phyloP scores from a whole-genome alignment of 2,329 filamentous ascomycete genomes.

The Coniella lustricola region DNA sequence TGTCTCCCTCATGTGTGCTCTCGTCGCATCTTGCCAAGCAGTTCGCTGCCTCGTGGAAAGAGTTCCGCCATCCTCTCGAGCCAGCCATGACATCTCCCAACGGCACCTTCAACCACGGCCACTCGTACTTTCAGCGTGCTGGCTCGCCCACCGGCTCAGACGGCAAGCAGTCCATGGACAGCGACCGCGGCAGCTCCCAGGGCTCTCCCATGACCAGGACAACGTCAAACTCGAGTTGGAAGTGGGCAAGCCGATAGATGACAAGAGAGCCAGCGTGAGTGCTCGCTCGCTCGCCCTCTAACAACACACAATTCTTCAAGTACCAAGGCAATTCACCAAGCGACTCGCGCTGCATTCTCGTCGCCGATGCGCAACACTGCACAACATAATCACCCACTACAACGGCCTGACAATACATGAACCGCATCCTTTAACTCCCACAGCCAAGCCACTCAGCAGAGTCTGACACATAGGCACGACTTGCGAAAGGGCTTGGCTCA shows the following conservation, averaged over 20 bases:
- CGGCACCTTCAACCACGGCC: constrained; percentile 20
- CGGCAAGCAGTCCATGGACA: constrained; percentile 42
- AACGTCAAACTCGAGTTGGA: constrained; percentile 28
- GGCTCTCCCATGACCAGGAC: constrained; percentile 24
- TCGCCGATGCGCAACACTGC: no score
- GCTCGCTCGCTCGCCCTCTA: no score
- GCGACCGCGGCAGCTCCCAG: constrained; percentile 28
- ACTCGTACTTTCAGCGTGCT: constrained; percentile 27
- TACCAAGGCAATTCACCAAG: no score
- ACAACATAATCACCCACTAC: no score
- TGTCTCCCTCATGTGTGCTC: constrained; percentile 56
- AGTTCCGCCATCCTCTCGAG: constrained; percentile 34
- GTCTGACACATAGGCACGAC: no score
- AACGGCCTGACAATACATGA: no score
- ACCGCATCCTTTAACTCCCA: no score
- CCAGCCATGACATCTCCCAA: constrained; percentile 20
- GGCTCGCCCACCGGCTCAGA: constrained; percentile 25
- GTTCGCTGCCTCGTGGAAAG: constrained; percentile 52
- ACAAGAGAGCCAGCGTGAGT: background rate
- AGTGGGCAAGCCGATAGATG: constrained; percentile 14
- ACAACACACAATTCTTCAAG: no score
- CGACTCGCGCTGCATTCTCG: no score
- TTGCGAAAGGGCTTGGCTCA: no score
- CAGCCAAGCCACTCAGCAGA: no score
- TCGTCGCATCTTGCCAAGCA: constrained; percentile 55